Percentiles rank a stretch among this genome's conserved stretches.
phyloP scores from a whole-genome alignment of 495 filamentous ascomycete species.

The Hypoxylon cercidicola region DNA sequence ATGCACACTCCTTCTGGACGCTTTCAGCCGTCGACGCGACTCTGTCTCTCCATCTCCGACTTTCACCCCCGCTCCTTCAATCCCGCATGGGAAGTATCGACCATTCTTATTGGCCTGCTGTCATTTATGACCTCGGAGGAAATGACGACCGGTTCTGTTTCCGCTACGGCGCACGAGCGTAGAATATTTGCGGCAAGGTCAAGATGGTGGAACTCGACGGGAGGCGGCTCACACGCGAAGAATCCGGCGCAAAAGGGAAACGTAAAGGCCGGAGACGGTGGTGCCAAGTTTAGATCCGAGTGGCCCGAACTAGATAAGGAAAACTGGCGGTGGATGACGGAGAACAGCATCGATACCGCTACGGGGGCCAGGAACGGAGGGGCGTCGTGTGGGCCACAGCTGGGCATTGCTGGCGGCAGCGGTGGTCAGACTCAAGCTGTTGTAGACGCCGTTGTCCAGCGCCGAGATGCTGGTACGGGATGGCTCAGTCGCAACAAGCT shows the following conservation, averaged over 20 bases:
- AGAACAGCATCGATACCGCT: constrained; percentile 79
- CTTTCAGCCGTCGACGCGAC: constrained; percentile 90
- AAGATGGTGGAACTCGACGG: constrained; percentile 97
- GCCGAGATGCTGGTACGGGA: constrained; percentile 79
- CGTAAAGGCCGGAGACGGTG: constrained; percentile 84
- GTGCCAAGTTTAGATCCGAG: constrained; percentile 85
- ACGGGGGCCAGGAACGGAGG: constrained; percentile 69
- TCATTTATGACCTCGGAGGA: constrained; percentile 99
- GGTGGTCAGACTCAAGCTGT: constrained; percentile 79
- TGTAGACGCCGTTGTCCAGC: constrained; percentile 77
- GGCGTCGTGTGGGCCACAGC: constrained; percentile 72
- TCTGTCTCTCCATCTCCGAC: constrained; percentile 94
- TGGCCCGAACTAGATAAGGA: constrained; percentile 91
- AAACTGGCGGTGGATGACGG: constrained; percentile 93
- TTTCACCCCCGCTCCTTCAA: constrained; percentile 99
- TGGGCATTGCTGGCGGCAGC: constrained; percentile 74
- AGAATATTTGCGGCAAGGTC: constrained; percentile 79
- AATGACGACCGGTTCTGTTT: constrained; percentile 96
- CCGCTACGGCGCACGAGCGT: constrained; percentile 79
- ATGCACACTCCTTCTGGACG: constrained; percentile 98
- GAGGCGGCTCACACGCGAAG: constrained; percentile 79
- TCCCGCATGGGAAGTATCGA: constrained; percentile 97
- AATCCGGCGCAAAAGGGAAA: constrained; percentile 58
- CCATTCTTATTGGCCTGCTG: constrained; percentile 92
- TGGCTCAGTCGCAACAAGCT: constrained; percentile 84